phyloP scores from a whole-genome alignment of 1,284 basidiomycete species.

The Rhodotorula sp. region DNA sequence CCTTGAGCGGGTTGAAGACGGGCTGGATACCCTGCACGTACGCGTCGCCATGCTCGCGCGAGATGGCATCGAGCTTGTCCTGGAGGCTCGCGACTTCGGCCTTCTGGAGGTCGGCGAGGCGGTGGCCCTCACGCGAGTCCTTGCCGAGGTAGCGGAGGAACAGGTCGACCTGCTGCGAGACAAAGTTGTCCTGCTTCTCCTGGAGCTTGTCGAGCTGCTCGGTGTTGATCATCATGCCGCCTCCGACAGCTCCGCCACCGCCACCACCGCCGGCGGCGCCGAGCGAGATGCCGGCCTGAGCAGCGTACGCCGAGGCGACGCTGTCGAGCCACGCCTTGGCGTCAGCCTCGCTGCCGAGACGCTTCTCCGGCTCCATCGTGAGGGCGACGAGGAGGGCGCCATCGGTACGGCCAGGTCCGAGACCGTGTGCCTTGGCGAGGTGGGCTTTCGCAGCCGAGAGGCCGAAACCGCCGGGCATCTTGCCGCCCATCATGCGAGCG shows the following conservation, averaged over 20 bases:
- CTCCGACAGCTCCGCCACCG: slow-evolving; percentile 42
- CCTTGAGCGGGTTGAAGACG: slow-evolving; percentile 89
- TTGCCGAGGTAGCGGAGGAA: slow-evolving; percentile 94
- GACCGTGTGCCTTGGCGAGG: slow-evolving; percentile 86
- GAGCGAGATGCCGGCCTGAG: slow-evolving; percentile 80
- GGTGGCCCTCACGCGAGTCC: slow-evolving; percentile 87
- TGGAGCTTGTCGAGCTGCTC: slow-evolving; percentile 98
- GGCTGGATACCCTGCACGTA: slow-evolving; percentile 96
- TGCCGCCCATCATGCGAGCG: slow-evolving; percentile 85
- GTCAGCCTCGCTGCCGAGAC: slow-evolving; percentile 84
- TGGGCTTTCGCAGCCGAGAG: slow-evolving; percentile 83
- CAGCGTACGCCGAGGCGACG: slow-evolving; percentile 80
- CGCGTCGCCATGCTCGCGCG: slow-evolving; percentile 82
- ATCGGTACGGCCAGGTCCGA: slow-evolving; percentile 84
- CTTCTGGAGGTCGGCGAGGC: slow-evolving; percentile 83
- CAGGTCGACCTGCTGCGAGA: slow-evolving; percentile 87
- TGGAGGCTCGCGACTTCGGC: slow-evolving; percentile 69
- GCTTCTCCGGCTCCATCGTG: slow-evolving; percentile 90
- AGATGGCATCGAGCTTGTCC: slow-evolving; percentile 80
- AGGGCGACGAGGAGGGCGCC: slow-evolving; percentile 84
- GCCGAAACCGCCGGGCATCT: slow-evolving; percentile 99
- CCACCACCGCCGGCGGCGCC: slow-evolving; percentile 53
- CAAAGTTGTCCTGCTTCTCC: slow-evolving; percentile 86
- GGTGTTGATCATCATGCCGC: slow-evolving; percentile 74
- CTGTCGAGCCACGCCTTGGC: slow-evolving; percentile 91